Evolutionary conservation across 1,284 basidiomycete genomes (phyloP).

Genomic region (Baeospora myosura): DNA sequence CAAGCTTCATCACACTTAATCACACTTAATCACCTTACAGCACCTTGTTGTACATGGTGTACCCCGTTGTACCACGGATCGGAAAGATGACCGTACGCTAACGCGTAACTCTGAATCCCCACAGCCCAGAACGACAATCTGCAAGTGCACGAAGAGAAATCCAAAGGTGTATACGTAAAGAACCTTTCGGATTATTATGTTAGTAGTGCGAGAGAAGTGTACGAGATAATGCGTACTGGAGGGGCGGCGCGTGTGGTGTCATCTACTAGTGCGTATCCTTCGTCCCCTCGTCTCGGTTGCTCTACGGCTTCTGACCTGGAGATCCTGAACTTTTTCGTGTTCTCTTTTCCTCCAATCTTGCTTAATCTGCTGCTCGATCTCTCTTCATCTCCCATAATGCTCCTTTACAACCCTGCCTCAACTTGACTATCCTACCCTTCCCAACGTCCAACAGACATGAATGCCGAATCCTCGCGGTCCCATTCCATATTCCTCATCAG

Average conservation of each 20-base stretch:
- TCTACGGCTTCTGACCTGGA: no score
- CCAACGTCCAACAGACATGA: constrained; percentile 79
- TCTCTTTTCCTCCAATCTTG: constrained; percentile 7
- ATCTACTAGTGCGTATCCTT: constrained; percentile 73
- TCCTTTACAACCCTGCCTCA: neutral
- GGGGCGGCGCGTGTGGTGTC: constrained; percentile 88
- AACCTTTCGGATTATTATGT: constrained; percentile 98
- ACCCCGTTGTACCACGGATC: no score
- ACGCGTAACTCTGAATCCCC: constrained; percentile 10
- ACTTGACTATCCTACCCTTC: constrained; percentile 9
- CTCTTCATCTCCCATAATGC: no score
- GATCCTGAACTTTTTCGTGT: no score
- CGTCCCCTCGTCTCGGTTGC: no score
- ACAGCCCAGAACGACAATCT: constrained; percentile 97
- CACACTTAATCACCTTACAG: no score
- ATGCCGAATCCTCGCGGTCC: constrained; percentile 97
- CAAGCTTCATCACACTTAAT: no score
- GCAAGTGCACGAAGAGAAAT: constrained; percentile 98
- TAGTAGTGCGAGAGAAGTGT: constrained; percentile 92
- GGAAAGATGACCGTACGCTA: no score
- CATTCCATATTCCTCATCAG: constrained; percentile 99
- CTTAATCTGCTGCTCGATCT: neutral
- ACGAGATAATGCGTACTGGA: constrained; percentile 98
- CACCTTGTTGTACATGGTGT: no score
- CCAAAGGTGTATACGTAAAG: constrained; percentile 97